Evolutionary conservation across 2,329 filamentous ascomycete genomes (phyloP).

Genomic region (Aspergillus japonicus): DNA sequence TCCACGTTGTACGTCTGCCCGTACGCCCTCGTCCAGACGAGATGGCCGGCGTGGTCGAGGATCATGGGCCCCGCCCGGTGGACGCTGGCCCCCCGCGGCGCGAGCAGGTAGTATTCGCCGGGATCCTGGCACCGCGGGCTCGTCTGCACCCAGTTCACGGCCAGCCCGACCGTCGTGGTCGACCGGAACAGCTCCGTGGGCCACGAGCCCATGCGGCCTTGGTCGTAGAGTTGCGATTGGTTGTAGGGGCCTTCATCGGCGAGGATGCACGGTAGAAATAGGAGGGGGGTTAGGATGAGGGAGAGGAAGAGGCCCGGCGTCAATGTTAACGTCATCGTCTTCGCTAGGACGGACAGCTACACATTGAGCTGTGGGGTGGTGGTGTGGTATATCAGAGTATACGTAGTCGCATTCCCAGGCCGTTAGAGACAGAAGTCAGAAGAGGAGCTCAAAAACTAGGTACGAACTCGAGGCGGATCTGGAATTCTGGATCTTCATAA

Average conservation of each 20-base stretch:
- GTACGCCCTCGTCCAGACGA: conserved; percentile 47
- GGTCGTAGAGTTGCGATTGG: conserved; percentile 18
- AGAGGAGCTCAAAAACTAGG: not conserved
- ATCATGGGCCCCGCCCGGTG: conserved; percentile 44
- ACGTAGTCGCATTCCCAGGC: too few species aligned
- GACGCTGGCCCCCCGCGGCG: conserved; percentile 37
- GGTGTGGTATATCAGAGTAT: too few species aligned
- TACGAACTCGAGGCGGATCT: not conserved
- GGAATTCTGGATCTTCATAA: not conserved
- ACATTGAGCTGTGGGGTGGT: too few species aligned
- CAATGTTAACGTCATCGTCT: too few species aligned
- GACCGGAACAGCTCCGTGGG: conserved; percentile 29
- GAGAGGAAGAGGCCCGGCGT: not conserved
- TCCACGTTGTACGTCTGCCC: conserved; percentile 48
- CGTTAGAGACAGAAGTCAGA: too few species aligned
- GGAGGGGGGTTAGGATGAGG: conserved; percentile 4
- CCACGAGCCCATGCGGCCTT: conserved; percentile 24
- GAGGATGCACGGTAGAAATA: not conserved
- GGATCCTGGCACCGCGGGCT: conserved; percentile 36
- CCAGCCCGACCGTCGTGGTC: conserved; percentile 22
- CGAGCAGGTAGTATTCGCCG: conserved; percentile 41
- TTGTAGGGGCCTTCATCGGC: conserved; percentile 18
- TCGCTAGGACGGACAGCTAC: too few species aligned
- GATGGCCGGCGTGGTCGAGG: conserved; percentile 44
- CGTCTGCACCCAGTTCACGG: conserved; percentile 26